Base-by-base conservation (phyloP, 768 basidiomycete genomes). In the Sporobolomyces phaffii region DNA sequence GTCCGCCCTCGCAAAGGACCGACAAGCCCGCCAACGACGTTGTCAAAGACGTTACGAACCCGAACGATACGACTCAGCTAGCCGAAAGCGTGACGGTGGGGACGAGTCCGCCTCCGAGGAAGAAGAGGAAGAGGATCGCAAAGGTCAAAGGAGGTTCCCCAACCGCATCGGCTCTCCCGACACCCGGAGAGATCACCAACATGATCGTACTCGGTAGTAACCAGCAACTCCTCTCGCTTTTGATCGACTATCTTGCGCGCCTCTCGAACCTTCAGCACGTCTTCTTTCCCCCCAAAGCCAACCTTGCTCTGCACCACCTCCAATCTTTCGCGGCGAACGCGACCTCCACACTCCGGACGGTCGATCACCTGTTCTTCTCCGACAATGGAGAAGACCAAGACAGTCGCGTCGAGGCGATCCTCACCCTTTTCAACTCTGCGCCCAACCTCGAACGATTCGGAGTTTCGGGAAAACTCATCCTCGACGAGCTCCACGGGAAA, bases 381-480 rank as follows among this genome's bases (percentile, higher is more conserved):
- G 3, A 8, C 28, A n/a, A 6, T 26, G 43, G n/a, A 11, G 38
- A 41, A 34, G 50, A 62, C 41, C 3, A 20, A 1, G 31, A 29
- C 9, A 3, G n/a, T 40, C 50, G 41, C 28, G 26, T 43, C 41
- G 60, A 62, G 50, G 15, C 29, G 15, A 34, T 62, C 31, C 24
- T 62, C 41, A 11, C 50, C 7, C 62, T 63, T 34, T 41, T 56
- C 53, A 63, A 63, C 44, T 34, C 26, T 3, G 62, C 62, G 20
- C 53, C 53, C 10, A 63, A 63, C 44, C 3, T 63, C 31, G 53
- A 63, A 45, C 22, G 33, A 8, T 53, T 56, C 20, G 53, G 62
- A 47, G 53, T 56, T 8, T 15, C 5, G 10, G 59, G 59, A 20
- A 33, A 53, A 6, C 34, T 63, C 62, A 24, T 31, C 10, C 36